phyloP scores from a whole-genome alignment of 176 grass and related monocot genomes.

The Melocanna baccifera region DNA sequence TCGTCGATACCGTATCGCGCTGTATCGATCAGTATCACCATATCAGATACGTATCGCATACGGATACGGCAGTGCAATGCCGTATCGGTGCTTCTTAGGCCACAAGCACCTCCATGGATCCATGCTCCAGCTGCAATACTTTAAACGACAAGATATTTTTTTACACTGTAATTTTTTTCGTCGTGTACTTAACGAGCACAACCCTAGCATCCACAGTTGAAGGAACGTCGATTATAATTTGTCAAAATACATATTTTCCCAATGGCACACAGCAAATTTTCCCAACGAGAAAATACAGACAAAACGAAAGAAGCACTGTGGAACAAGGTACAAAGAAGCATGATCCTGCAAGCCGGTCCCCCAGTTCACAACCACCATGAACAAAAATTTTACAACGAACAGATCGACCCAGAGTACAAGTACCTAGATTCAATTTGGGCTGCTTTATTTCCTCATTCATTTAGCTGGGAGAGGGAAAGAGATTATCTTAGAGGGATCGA shows the following conservation, averaged over 20 bases:
- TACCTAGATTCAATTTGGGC: constrained; percentile 33
- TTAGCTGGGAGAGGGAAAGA: neutral
- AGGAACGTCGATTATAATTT: neutral
- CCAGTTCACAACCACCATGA: constrained; percentile 25
- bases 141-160: too few relatives aligned
- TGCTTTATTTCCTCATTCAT: constrained; percentile 46
- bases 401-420: constrained; percentile 24
- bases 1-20: too few relatives aligned
- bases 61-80: too few relatives aligned
- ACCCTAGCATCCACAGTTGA: neutral
- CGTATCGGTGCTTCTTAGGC: too few relatives aligned
- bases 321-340: neutral
- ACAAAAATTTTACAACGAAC: neutral
- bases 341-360: neutral
- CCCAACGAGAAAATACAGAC: neutral
- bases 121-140: too few relatives aligned
- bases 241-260: neutral
- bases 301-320: neutral
- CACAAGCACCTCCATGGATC: too few relatives aligned
- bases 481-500: constrained; percentile 54
- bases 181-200: neutral
- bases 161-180: neutral
- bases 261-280: neutral
- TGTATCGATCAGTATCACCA: too few relatives aligned
- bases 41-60: too few relatives aligned